Conservation (phyloP, 495 filamentous ascomycete species). For the Lasiosphaeria hispida region DNA sequence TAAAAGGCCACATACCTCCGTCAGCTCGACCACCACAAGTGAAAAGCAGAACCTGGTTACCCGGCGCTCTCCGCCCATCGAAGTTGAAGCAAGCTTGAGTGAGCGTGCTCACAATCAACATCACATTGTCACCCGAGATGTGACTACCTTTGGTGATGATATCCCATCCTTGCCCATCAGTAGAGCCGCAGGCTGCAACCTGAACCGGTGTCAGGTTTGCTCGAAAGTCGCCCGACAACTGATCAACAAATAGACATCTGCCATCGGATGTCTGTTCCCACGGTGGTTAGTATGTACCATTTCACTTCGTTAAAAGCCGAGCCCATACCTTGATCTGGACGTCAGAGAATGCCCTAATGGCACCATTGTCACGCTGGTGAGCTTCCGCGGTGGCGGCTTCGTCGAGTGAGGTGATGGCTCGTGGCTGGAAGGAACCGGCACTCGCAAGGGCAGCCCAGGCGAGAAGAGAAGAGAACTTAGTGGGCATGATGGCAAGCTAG, state of each 20-base stretch:
- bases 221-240: constrained; percentile 56
- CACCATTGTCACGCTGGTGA: constrained; percentile 46
- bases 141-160: constrained; percentile 54
- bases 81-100: constrained; percentile 58
- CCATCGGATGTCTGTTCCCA: constrained; percentile 46
- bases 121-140: constrained; percentile 38
- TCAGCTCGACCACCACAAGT: constrained; percentile 57
- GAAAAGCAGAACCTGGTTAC: constrained; percentile 51
- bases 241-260: constrained; percentile 52
- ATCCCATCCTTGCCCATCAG: constrained; percentile 52
- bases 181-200: constrained; percentile 47
- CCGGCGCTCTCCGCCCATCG: constrained; percentile 44
- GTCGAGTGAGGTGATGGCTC: constrained; percentile 42
- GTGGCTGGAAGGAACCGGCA: constrained; percentile 26
- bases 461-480: constrained; percentile 26
- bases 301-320: neutral
- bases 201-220: constrained; percentile 55
- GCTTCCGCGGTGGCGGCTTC: constrained; percentile 50
- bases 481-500: constrained; percentile 20
- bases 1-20: constrained; percentile 31
- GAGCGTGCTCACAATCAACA: constrained; percentile 53
- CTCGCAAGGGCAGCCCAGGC: constrained; percentile 24
- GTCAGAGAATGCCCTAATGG: constrained; percentile 47
- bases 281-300: neutral
- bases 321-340: constrained; percentile 46